phyloP scores from a whole-genome alignment of 331 rosid species.

The Spiraea crenata region DNA sequence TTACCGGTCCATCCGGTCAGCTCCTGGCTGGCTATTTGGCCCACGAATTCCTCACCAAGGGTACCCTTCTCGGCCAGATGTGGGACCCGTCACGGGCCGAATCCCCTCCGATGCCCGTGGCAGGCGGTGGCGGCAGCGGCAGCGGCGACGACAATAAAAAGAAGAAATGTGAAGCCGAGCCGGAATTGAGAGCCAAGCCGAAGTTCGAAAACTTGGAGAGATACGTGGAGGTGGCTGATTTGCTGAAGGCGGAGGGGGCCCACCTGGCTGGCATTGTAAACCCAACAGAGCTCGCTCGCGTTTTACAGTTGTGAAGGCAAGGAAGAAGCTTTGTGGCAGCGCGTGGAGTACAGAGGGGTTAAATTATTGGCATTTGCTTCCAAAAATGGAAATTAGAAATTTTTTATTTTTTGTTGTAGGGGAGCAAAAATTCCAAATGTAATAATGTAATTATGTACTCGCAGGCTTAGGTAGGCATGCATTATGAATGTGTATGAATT shows the following conservation, averaged over 20 bases:
- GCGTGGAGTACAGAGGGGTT: slow-evolving; percentile 23
- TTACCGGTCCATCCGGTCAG: slow-evolving; percentile 33
- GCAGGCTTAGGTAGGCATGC: background rate
- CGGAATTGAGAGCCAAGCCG: slow-evolving; percentile 21
- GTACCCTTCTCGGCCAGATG: slow-evolving; percentile 67
- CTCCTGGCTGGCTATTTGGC: slow-evolving; percentile 90
- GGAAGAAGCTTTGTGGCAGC: slow-evolving; percentile 1
- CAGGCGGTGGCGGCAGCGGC: too few species aligned
- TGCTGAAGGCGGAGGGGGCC: slow-evolving; percentile 60
- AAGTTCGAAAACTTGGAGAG: slow-evolving; percentile 30
- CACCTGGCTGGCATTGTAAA: slow-evolving; percentile 74
- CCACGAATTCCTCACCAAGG: slow-evolving; percentile 76
- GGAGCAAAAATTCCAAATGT: background rate
- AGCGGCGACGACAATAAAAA: too few species aligned
- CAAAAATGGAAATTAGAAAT: background rate
- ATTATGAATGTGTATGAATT: background rate
- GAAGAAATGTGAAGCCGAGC: slow-evolving; percentile 20
- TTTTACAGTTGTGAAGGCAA: slow-evolving; percentile 53
- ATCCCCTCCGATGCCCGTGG: background rate
- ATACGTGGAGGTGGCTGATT: slow-evolving; percentile 63
- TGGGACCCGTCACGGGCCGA: slow-evolving; percentile 42
- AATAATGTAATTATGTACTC: background rate
- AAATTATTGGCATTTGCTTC: slow-evolving; percentile 1
- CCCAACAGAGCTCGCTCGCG: slow-evolving; percentile 74
- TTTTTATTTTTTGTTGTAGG: background rate